These are phyloP conservation scores for Perkinsus chesapeaki DNA, from an alignment of 169 alveolate species.

Conservation along the genomic window DNA sequence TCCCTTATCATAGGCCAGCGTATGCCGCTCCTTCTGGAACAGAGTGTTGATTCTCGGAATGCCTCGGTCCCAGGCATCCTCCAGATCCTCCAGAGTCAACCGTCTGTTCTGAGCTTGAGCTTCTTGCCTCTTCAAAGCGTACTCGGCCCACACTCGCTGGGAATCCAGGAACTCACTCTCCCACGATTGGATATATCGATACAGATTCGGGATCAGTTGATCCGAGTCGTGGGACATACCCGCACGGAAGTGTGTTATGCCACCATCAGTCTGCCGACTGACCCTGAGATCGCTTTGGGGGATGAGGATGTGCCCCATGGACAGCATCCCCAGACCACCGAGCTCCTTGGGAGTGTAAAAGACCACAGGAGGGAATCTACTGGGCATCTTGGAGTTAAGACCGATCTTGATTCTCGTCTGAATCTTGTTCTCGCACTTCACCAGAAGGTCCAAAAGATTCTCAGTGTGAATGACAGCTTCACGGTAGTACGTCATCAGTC, in stretches of 20 bases:
- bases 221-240: conserved; percentile 99
- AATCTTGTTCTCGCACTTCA: conserved; percentile 96
- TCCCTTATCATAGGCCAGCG: conserved; percentile 99
- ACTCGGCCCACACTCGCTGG: conserved; percentile 99
- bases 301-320: conserved; percentile 99
- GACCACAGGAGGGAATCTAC: conserved; percentile 99
- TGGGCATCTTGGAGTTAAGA: conserved; percentile 99
- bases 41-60: conserved; percentile 99
- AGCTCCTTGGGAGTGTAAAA: conserved; percentile 99
- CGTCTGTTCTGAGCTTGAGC: conserved; percentile 97
- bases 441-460: conserved; percentile 91
- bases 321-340: conserved; percentile 99
- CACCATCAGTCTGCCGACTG: conserved; percentile 94
- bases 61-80: conserved; percentile 99
- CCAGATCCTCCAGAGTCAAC: conserved; percentile 96
- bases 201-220: conserved; percentile 96
- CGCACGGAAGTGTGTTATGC: conserved; percentile 99
- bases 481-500: conserved; percentile 97
- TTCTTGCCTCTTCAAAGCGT: conserved; percentile 96
- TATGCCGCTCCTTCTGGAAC: conserved; percentile 98
- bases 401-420: conserved; percentile 99
- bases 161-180: conserved; percentile 98
- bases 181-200: conserved; percentile 94
- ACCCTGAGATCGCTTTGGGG: conserved; percentile 98
- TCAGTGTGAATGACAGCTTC: conserved; percentile 99